These are phyloP conservation scores for Neurospora discreta DNA, from an alignment of 495 filamentous ascomycete genomes.

Conservation along the genomic window DNA sequence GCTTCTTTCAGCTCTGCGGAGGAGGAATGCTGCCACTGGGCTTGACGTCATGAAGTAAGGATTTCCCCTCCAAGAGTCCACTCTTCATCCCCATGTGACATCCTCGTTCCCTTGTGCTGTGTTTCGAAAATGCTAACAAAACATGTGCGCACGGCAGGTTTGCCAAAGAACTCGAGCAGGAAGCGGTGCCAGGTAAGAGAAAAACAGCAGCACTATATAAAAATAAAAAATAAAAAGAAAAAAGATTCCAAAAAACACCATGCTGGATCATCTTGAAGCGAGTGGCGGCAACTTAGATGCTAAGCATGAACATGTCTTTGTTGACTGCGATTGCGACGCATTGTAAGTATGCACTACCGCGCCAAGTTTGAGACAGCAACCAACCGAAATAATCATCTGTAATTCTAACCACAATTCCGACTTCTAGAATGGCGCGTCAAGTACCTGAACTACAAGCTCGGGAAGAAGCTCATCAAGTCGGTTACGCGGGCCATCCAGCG, in stretches of 20 bases:
- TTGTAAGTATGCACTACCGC: not conserved
- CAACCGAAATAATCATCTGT: not conserved
- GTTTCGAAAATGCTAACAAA: constrained; percentile 5
- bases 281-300: not conserved
- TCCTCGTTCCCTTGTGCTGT: not conserved
- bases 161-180: constrained; percentile 68
- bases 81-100: not conserved
- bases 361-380: not conserved
- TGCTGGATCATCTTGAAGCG: not conserved
- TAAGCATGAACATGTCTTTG: not conserved
- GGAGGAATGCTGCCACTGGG: not conserved
- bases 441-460: constrained; percentile 87
- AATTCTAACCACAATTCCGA: not conserved
- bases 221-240: not conserved
- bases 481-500: constrained; percentile 59
- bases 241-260: not conserved
- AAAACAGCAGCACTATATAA: no score
- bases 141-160: constrained; percentile 31
- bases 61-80: not conserved
- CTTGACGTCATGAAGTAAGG: constrained; percentile 28
- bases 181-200: constrained; percentile 58
- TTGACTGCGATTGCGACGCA: not conserved
- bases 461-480: constrained; percentile 83
- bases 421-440: constrained; percentile 71
- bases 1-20: not conserved